These are phyloP conservation scores for Candida chilensis DNA, from an alignment of 805 yeast species.

Conservation along the genomic window DNA sequence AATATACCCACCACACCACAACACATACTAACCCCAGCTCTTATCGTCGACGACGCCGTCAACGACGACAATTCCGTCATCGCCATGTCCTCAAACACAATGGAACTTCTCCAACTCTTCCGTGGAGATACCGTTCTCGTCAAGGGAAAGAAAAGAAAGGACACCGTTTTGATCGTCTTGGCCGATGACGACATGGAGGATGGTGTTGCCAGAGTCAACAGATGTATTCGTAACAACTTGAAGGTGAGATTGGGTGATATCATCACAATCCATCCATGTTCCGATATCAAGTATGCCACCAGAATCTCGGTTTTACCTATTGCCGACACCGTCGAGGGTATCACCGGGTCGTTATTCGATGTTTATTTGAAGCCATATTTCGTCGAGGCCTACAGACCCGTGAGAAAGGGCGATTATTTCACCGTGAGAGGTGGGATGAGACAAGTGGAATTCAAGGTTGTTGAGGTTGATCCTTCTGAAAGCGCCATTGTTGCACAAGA, in stretches of 20 bases:
- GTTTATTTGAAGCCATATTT: conserved; percentile 96
- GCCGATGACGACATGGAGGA: conserved; percentile 96
- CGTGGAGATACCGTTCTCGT: conserved; percentile 97
- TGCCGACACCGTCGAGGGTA: conserved; percentile 96
- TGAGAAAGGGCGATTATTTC: conserved; percentile 94
- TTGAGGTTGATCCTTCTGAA: conserved; percentile 96
- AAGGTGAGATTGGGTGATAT: conserved; percentile 92
- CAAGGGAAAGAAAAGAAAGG: conserved; percentile 97
- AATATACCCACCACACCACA: no score
- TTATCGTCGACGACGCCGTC: conserved; percentile 93
- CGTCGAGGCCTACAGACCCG: conserved; percentile 98
- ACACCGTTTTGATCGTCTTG: conserved; percentile 90
- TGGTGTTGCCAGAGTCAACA: conserved; percentile 88
- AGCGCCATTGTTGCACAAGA: conserved; percentile 98
- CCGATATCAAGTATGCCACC: conserved; percentile 94
- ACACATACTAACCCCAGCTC: conserved; percentile 21
- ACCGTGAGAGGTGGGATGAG: conserved; percentile 99
- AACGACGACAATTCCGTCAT: conserved; percentile 96
- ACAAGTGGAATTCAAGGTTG: conserved; percentile 97
- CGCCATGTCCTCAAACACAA: conserved; percentile 88
- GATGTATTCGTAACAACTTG: conserved; percentile 93
- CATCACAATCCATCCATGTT: conserved; percentile 87
- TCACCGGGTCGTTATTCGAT: conserved; percentile 93
- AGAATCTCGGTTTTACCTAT: conserved; percentile 93
- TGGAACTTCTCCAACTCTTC: conserved; percentile 91